These are phyloP conservation scores for Lipomyces mesembrius DNA, from an alignment of 805 yeast species.

Conservation along the genomic window DNA sequence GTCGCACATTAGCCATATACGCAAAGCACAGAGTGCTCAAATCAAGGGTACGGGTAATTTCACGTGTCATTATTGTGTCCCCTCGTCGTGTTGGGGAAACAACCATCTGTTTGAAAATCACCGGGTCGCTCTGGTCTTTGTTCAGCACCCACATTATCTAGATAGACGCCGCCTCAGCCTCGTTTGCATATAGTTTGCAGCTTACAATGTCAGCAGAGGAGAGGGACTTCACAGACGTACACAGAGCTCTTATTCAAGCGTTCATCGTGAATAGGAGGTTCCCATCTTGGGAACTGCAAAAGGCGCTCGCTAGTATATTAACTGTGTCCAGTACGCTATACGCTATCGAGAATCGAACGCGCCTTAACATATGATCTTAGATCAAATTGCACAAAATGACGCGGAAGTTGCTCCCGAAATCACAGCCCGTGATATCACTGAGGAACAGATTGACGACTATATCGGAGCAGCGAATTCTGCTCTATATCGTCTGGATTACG, in stretches of 20 bases:
- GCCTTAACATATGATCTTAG: background rate
- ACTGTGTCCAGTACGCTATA: slow-evolving; percentile 24
- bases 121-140: background rate
- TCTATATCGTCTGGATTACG: slow-evolving; percentile 27
- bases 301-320: slow-evolving; percentile 22
- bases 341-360: background rate
- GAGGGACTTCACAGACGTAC: slow-evolving; percentile 19
- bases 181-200: background rate
- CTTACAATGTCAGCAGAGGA: slow-evolving; percentile 1
- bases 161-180: background rate
- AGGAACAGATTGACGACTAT: slow-evolving; percentile 25
- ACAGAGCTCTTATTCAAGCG: slow-evolving; percentile 29
- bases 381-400: background rate
- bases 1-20: background rate
- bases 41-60: background rate
- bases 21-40: background rate
- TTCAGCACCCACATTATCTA: background rate
- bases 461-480: slow-evolving; percentile 22
- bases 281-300: slow-evolving; percentile 10
- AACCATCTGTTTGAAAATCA: background rate
- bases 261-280: slow-evolving; percentile 25
- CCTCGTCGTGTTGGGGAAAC: background rate
- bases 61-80: background rate
- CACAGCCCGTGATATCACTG: slow-evolving; percentile 15
- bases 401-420: slow-evolving; percentile 4